phyloP scores from a whole-genome alignment of 2,329 filamentous ascomycete genomes.

The Lasiodiplodia sp. region DNA sequence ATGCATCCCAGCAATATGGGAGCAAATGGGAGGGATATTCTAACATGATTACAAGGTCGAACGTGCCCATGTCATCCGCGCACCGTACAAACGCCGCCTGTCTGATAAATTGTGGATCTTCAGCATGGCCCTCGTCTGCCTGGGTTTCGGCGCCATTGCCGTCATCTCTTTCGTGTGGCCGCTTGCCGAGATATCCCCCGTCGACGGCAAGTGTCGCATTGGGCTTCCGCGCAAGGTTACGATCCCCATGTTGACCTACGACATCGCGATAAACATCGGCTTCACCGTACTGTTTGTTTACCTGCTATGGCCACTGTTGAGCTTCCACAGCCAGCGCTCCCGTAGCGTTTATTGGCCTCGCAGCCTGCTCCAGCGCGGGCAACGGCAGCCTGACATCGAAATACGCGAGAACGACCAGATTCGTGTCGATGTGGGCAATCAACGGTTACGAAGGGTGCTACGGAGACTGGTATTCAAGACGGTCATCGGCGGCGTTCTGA shows the following conservation, averaged over 20 bases:
- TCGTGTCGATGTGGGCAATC: background rate
- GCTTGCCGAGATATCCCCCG: background rate
- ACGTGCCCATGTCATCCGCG: slow-evolving; percentile 48
- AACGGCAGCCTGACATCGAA: background rate
- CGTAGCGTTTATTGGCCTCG: background rate
- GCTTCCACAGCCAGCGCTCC: slow-evolving; percentile 28
- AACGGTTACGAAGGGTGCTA: slow-evolving; percentile 21
- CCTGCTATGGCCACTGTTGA: slow-evolving; percentile 44
- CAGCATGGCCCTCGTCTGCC: slow-evolving; percentile 38
- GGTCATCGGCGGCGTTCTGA: slow-evolving; percentile 44
- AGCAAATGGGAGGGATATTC: background rate
- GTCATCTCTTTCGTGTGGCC: slow-evolving; percentile 39
- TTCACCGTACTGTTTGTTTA: slow-evolving; percentile 50
- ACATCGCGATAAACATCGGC: slow-evolving; percentile 48
- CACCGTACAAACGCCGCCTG: slow-evolving; percentile 41
- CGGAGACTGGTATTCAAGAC: slow-evolving; percentile 42
- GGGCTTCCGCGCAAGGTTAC: background rate
- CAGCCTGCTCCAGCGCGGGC: background rate
- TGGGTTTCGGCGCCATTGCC: slow-evolving; percentile 42
- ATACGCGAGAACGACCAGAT: background rate
- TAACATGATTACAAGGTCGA: slow-evolving; percentile 49
- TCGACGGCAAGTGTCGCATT: slow-evolving; percentile 1
- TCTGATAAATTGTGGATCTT: slow-evolving; percentile 47
- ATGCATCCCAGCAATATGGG: background rate
- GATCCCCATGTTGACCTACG: slow-evolving; percentile 27